Conservation (phyloP, 2,329 filamentous ascomycete species). For the Penicillium expansum region DNA sequence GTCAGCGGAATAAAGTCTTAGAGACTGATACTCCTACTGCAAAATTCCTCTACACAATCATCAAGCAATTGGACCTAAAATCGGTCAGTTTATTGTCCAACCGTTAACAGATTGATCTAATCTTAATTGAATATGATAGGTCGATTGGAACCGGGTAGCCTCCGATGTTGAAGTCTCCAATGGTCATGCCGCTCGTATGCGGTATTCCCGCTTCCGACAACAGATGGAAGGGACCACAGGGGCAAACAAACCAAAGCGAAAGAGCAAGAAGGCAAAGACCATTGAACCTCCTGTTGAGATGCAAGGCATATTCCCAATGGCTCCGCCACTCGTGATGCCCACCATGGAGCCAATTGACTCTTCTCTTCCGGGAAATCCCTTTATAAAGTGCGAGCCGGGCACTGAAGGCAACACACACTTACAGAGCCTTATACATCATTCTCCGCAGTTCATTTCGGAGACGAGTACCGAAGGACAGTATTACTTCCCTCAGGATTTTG, state of each 20-base stretch:
- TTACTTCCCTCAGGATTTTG: constrained; percentile 6
- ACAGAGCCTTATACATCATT: not conserved
- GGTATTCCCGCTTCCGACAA: constrained; percentile 54
- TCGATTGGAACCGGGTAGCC: constrained; percentile 55
- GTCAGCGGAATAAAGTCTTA: constrained; percentile 44
- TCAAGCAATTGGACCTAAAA: constrained; percentile 56
- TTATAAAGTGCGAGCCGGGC: constrained; percentile 26
- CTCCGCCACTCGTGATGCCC: constrained; percentile 1
- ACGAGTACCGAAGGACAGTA: not conserved
- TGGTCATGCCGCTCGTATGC: constrained; percentile 58
- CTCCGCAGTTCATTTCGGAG: constrained; percentile 5
- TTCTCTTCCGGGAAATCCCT: constrained; percentile 12
- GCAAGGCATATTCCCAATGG: constrained; percentile 10
- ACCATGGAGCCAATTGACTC: constrained; percentile 14
- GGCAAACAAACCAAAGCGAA: constrained; percentile 27
- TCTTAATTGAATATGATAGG: constrained; percentile 30
- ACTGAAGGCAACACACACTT: constrained; percentile 1
- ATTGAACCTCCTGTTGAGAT: constrained; percentile 15
- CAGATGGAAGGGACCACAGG: constrained; percentile 50
- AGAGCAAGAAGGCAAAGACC: constrained; percentile 21
- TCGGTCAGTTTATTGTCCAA: constrained; percentile 27
- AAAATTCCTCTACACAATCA: constrained; percentile 55
- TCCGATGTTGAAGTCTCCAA: constrained; percentile 52
- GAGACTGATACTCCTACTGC: constrained; percentile 50
- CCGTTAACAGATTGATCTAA: constrained; percentile 4